phyloP scores from a whole-genome alignment of 345 rosid genomes.

The Linum lewisii region DNA sequence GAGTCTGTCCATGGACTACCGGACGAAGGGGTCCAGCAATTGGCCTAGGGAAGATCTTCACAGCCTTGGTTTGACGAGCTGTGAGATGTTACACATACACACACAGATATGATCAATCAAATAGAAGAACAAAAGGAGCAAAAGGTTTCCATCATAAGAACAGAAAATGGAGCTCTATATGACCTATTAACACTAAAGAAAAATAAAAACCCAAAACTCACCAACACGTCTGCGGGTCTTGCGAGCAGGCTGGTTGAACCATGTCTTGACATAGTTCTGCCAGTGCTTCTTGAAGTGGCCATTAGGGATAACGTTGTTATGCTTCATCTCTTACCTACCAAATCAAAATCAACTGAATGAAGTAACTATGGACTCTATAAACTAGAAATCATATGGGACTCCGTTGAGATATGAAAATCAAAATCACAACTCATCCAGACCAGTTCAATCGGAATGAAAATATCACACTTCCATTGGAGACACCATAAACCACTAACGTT shows the following conservation, averaged over 20 bases:
- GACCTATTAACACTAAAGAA: neutral
- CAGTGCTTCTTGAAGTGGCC: constrained; percentile 46
- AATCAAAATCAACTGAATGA: no score
- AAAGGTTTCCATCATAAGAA: neutral
- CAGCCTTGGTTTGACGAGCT: constrained; percentile 30
- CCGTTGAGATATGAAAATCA: no score
- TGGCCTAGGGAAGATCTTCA: constrained; percentile 27
- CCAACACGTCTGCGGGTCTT: constrained; percentile 54
- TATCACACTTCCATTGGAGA: no score
- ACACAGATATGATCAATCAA: neutral
- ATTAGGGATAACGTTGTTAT: constrained; percentile 30
- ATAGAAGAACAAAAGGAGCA: no score
- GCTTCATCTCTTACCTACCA: constrained; percentile 34
- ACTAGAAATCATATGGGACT: no score
- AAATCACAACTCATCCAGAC: no score
- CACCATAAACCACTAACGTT: no score
- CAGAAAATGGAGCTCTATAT: neutral
- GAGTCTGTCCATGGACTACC: constrained; percentile 53
- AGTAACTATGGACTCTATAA: no score
- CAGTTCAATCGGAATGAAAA: no score
- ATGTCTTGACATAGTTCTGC: constrained; percentile 79
- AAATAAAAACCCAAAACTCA: neutral
- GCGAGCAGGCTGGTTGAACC: constrained; percentile 90
- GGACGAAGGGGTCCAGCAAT: constrained; percentile 30
- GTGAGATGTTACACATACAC: neutral